phyloP scores from a whole-genome alignment of 306 rosid genomes.

The Dryas drummondii region DNA sequence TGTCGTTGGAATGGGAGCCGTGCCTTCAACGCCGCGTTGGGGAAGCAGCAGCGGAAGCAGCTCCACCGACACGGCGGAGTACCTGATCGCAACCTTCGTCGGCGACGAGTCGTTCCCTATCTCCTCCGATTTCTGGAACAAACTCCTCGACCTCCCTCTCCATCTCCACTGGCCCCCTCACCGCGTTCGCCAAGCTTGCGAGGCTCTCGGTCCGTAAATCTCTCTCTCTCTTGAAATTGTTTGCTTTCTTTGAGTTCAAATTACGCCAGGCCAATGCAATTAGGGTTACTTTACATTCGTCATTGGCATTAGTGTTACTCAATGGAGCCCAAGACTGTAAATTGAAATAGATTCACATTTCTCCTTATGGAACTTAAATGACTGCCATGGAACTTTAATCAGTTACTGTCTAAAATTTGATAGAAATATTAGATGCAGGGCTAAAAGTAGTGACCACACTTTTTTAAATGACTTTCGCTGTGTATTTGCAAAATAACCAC shows the following conservation, averaged over 20 bases:
- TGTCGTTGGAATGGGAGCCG: constrained; percentile 65
- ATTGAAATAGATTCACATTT: neutral
- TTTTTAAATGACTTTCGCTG: neutral
- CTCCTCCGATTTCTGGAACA: constrained; percentile 93
- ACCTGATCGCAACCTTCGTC: constrained; percentile 82
- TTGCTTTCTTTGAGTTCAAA: neutral
- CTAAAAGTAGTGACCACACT: neutral
- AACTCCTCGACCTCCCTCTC: constrained; percentile 81
- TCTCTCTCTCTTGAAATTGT: constrained; percentile 10
- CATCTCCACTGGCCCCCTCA: constrained; percentile 70
- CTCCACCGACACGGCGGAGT: constrained; percentile 82
- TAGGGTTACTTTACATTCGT: neutral
- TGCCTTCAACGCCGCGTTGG: constrained; percentile 84
- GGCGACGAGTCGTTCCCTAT: constrained; percentile 77
- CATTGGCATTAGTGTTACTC: constrained; percentile 1
- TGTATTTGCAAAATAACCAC: neutral
- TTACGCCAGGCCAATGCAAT: neutral
- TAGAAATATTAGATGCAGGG: neutral
- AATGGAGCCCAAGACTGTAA: neutral
- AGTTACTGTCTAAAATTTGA: neutral
- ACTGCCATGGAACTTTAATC: neutral
- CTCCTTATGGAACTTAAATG: neutral
- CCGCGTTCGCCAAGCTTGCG: constrained; percentile 82
- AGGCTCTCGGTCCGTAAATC: constrained; percentile 67
- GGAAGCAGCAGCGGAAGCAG: constrained; percentile 16